Conservation (phyloP, 2,329 filamentous ascomycete genomes). For the Cordyceps cateniannulata region DNA sequence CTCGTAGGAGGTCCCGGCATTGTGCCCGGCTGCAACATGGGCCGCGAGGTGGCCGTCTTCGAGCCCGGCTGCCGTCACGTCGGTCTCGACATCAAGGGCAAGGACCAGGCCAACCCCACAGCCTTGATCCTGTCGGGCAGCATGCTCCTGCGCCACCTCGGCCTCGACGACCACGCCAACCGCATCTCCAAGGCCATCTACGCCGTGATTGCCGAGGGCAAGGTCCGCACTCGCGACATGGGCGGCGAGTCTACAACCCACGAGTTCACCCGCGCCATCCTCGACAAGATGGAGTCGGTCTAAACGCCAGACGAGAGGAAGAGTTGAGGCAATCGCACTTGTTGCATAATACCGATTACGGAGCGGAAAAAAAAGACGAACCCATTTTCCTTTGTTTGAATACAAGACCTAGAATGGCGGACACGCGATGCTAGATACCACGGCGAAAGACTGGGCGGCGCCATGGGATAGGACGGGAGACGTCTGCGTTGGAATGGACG, state of each 20-base stretch:
- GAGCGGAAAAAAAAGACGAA: not conserved
- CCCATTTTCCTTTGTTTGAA: conserved; percentile 11
- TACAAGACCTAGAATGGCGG: conserved; percentile 7
- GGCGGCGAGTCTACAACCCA: conserved; percentile 83
- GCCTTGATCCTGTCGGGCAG: conserved; percentile 90
- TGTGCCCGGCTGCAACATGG: conserved; percentile 99
- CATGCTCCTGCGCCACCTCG: conserved; percentile 96
- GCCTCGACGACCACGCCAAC: conserved; percentile 96
- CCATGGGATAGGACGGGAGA: not conserved
- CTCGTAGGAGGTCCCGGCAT: conserved; percentile 96
- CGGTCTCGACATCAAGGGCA: conserved; percentile 98
- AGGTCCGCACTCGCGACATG: conserved; percentile 91
- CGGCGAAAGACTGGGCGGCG: not conserved
- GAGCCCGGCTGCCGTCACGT: conserved; percentile 99
- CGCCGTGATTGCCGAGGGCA: conserved; percentile 77
- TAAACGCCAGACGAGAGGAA: conserved; percentile 33
- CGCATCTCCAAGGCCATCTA: conserved; percentile 85
- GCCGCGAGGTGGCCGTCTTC: conserved; percentile 94
- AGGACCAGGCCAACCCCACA: conserved; percentile 97
- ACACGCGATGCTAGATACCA: conserved; percentile 1
- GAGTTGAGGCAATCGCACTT: not conserved
- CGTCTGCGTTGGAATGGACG: not conserved
- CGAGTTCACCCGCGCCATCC: conserved; percentile 89
- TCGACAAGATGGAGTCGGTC: conserved; percentile 87
- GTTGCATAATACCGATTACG: not conserved